phyloP scores from a whole-genome alignment of 2,329 filamentous ascomycete genomes.

The Scedosporium apiospermum region DNA sequence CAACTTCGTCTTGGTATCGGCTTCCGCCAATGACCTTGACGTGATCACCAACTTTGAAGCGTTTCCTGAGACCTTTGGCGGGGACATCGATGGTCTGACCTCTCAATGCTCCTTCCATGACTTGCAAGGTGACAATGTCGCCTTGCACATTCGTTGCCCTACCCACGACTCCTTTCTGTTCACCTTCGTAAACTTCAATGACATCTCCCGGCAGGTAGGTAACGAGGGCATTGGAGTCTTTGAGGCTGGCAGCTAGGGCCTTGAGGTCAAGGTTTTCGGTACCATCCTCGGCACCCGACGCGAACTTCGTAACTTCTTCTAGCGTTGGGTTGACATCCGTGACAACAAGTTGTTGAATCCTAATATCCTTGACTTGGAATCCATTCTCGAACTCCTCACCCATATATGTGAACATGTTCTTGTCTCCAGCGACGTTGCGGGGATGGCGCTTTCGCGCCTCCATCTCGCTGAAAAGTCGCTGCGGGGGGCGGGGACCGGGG shows the following conservation, averaged over 20 bases:
- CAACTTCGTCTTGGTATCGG: constrained; percentile 88
- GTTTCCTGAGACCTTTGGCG: constrained; percentile 82
- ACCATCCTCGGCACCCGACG: constrained; percentile 79
- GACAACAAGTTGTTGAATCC: constrained; percentile 74
- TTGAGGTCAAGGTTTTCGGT: constrained; percentile 89
- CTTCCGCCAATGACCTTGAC: constrained; percentile 98
- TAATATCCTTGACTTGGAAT: constrained; percentile 89
- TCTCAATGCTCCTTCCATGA: constrained; percentile 70
- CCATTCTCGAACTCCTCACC: constrained; percentile 87
- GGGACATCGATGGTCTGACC: constrained; percentile 89
- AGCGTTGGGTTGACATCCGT: constrained; percentile 88
- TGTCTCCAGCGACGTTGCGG: constrained; percentile 53
- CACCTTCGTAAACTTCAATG: constrained; percentile 93
- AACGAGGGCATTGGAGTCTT: constrained; percentile 70
- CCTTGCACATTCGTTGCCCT: constrained; percentile 77
- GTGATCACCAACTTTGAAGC: constrained; percentile 88
- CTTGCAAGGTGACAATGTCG: constrained; percentile 83
- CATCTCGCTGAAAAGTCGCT: constrained; percentile 82
- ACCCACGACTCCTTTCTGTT: constrained; percentile 85
- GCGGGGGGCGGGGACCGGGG: constrained; percentile 64
- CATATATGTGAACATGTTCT: constrained; percentile 75
- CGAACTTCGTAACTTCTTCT: constrained; percentile 93
- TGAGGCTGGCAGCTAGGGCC: constrained; percentile 80
- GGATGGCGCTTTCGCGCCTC: constrained; percentile 86
- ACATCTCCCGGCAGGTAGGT: constrained; percentile 87